Base-by-base conservation (phyloP, 1,284 basidiomycete species). In the Sutorius eximius region DNA sequence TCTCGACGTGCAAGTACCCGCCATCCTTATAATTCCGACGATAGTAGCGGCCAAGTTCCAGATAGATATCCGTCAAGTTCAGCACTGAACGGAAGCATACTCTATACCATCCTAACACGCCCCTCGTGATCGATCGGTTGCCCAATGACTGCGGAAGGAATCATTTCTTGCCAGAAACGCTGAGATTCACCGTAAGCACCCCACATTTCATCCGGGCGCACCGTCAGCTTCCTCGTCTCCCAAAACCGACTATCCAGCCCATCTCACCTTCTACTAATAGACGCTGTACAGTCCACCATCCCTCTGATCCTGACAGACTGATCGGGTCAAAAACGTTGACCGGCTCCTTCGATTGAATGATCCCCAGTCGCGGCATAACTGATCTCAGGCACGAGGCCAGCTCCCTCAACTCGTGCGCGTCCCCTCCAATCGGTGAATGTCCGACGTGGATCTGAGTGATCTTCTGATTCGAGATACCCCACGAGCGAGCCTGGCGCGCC, bases 371-470 rank as follows among this genome's bases (percentile, higher is more conserved):
- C 3, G 59, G 50, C 55, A 61, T 61, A 30, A 61, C 18, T 3
- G 49, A 45, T 30, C 24, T 30, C 37, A 59, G 40, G 36, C 59
- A 61, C 18, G 24, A 42, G 1, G 38, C 49, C 24, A 58, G 11
- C 6, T 33, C 37, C 5, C 43, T 44, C 22, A 50, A 16, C 9
- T 27, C 15, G 6, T 43, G 24, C 27, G 13, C 5, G 33, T 36
- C 56, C 3, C 37, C 33, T 10, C n/a, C 34, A 20, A 51, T 36
- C 13, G 59, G 59, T 5, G 58, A 59, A 49, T 59, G 46, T 2
- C 58, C 55, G 15, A 59, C 55, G 7, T 61, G 30, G n/a, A 59
- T 47, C 16, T 58, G 15, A 13, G 59, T 58, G 18, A 59, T 43
- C 16, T n/a, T n/a, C n/a, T 10, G 34, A 41, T 59, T 61, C 8